A percentile compares a stretch with the other conserved stretches of the same genome.
Conservation (phyloP, 2,329 filamentous ascomycete genomes). For the Aureobasidium sp. region DNA sequence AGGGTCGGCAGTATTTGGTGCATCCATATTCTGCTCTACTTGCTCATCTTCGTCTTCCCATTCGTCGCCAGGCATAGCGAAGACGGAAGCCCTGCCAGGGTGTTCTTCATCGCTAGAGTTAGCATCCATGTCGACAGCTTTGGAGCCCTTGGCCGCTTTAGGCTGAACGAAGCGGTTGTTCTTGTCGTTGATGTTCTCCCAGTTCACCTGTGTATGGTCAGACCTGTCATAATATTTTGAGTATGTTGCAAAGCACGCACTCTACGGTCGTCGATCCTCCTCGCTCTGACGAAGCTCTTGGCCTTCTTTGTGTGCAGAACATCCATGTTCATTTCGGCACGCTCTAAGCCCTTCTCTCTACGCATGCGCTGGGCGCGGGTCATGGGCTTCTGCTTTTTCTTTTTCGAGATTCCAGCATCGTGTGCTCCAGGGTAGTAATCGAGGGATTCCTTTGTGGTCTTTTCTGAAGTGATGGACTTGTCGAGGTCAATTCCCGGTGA, state of each 20-base stretch:
- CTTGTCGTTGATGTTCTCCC: constrained; percentile 27
- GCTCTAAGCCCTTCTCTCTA: constrained; percentile 46
- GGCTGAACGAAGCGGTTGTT: not conserved
- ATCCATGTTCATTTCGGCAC: constrained; percentile 45
- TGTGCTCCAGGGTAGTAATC: constrained; percentile 54
- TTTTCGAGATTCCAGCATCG: constrained; percentile 61
- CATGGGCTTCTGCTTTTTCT: constrained; percentile 48
- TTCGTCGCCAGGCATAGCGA: constrained; percentile 8
- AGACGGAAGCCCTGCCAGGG: constrained; percentile 18
- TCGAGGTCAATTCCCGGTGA: constrained; percentile 63
- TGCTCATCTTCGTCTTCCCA: not conserved
- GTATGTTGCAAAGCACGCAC: constrained; percentile 7
- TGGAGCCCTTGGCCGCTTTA: not conserved
- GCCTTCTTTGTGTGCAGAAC: constrained; percentile 47
- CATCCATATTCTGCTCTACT: not conserved
- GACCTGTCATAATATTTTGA: not conserved
- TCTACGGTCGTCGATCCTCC: constrained; percentile 40
- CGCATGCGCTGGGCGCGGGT: constrained; percentile 46
- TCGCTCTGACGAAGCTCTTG: constrained; percentile 42
- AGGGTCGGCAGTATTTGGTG: not conserved
- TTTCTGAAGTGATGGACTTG: constrained; percentile 57
- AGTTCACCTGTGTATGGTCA: constrained; percentile 16
- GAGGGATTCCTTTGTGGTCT: constrained; percentile 41
- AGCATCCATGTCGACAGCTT: not conserved
- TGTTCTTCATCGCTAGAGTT: constrained; percentile 2